A percentile compares a stretch with the other conserved stretches of the same genome.
Evolutionary conservation across 2,329 filamentous ascomycete genomes (phyloP).

Genomic region (Venturia carpophila): DNA sequence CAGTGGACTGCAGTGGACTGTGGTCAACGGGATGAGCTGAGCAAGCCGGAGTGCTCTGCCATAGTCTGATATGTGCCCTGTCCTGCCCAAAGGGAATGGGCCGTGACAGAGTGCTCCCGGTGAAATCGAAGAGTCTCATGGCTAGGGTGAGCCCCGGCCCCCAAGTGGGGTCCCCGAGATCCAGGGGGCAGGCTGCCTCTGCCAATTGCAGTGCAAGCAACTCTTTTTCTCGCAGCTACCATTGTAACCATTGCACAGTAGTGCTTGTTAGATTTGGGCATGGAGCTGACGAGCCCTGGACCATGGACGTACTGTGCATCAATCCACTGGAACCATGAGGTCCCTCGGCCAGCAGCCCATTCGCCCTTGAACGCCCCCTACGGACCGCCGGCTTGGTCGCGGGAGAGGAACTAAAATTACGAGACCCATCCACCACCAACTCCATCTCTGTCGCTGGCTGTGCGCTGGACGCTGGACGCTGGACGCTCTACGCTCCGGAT

Average conservation of each 20-base stretch:
- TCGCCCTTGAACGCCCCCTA: not conserved
- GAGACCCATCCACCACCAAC: not conserved
- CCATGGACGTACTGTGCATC: not conserved
- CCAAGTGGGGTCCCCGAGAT: not conserved
- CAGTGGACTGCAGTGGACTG: not conserved
- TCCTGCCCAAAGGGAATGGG: not conserved
- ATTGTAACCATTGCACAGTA: too few species aligned
- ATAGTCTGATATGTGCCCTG: not conserved
- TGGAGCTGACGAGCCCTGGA: not conserved
- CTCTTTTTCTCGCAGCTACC: too few species aligned
- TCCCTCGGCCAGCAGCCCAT: not conserved
- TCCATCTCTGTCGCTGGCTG: not conserved
- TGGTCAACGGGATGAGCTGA: not conserved
- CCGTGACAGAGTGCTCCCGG: slow-evolving; percentile 6
- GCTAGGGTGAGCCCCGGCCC: not conserved
- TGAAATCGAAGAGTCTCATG: not conserved
- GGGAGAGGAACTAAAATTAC: not conserved
- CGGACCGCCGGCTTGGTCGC: not conserved
- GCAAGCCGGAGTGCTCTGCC: not conserved
- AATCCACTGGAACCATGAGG: not conserved
- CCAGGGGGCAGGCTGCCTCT: not conserved
- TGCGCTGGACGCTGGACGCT: not conserved
- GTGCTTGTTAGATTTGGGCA: not conserved
- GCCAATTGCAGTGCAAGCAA: not conserved
- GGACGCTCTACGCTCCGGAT: not conserved